phyloP scores from a whole-genome alignment of 2,329 filamentous ascomycete species.

The Colletotrichum tofieldiae region DNA sequence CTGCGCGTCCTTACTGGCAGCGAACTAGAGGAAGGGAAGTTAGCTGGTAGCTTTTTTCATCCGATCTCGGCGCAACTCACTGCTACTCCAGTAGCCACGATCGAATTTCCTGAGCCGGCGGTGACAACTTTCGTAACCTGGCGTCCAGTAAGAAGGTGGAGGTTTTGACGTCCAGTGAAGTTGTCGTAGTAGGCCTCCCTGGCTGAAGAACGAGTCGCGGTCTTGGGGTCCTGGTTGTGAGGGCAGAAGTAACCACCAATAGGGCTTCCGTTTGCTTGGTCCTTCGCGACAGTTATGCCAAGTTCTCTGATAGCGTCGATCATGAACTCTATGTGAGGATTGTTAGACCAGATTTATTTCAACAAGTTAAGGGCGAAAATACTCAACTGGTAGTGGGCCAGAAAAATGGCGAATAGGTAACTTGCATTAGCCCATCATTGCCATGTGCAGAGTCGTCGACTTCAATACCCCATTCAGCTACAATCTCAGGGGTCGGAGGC shows the following conservation, averaged over 20 bases:
- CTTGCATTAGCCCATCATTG: constrained; percentile 47
- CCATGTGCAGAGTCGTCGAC: constrained; percentile 48
- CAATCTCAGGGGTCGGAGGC: constrained; percentile 46
- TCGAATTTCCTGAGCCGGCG: constrained; percentile 20
- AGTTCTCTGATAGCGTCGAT: constrained; percentile 44
- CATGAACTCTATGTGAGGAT: constrained; percentile 35
- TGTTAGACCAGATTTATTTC: not conserved
- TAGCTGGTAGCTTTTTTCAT: not conserved
- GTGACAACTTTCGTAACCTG: constrained; percentile 48
- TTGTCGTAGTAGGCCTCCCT: constrained; percentile 49
- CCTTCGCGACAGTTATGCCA: constrained; percentile 40
- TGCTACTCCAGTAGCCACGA: constrained; percentile 44
- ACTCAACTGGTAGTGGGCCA: constrained; percentile 49
- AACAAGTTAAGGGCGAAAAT: too few species aligned
- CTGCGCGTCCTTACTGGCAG: constrained; percentile 21
- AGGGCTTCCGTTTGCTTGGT: constrained; percentile 42
- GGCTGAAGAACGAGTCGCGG: constrained; percentile 49
- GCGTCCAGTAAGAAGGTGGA: constrained; percentile 49
- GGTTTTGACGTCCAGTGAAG: constrained; percentile 45
- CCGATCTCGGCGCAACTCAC: constrained; percentile 9
- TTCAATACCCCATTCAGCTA: constrained; percentile 48
- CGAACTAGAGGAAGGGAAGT: constrained; percentile 14
- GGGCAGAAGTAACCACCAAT: constrained; percentile 47
- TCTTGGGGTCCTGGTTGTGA: constrained; percentile 46
- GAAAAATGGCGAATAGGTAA: constrained; percentile 51